Evolutionary conservation across 179 eudicot species (phyloP).

Genomic region (Spergularia azorica): DNA sequence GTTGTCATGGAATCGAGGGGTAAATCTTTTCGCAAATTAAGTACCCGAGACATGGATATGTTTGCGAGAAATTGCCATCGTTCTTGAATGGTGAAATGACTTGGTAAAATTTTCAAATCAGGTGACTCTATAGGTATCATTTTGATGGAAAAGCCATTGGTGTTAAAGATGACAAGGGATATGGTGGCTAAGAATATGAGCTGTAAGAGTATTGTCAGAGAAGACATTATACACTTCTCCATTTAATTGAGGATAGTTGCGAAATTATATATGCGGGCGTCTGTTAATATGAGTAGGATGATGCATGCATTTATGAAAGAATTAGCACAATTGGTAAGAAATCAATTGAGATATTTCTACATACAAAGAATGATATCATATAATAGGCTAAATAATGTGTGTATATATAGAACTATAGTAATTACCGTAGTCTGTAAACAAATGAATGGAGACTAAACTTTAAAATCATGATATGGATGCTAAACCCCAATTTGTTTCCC

Average conservation of each 20-base stretch:
- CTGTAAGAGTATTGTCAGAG: background rate
- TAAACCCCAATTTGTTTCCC: too few species aligned
- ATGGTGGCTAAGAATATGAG: background rate
- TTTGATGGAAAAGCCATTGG: background rate
- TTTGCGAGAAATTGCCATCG: background rate
- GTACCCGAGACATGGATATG: background rate
- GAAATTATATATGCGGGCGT: too few species aligned
- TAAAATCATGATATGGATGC: too few species aligned
- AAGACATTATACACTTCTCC: background rate
- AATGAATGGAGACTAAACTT: too few species aligned
- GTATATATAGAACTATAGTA: too few species aligned
- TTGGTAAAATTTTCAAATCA: constrained; percentile 9
- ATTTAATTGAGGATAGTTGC: background rate
- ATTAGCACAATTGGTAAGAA: too few species aligned
- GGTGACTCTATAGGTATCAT: background rate
- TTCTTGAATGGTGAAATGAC: background rate
- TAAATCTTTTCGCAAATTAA: background rate
- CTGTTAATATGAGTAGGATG: background rate
- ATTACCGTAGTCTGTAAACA: too few species aligned
- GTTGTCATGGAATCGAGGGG: background rate
- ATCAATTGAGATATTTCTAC: too few species aligned
- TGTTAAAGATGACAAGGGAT: background rate
- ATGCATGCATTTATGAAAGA: too few species aligned
- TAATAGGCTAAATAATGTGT: too few species aligned
- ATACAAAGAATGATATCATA: too few species aligned